phyloP scores from a whole-genome alignment of 140 eudicot species.

The Oenanthe javanica region DNA sequence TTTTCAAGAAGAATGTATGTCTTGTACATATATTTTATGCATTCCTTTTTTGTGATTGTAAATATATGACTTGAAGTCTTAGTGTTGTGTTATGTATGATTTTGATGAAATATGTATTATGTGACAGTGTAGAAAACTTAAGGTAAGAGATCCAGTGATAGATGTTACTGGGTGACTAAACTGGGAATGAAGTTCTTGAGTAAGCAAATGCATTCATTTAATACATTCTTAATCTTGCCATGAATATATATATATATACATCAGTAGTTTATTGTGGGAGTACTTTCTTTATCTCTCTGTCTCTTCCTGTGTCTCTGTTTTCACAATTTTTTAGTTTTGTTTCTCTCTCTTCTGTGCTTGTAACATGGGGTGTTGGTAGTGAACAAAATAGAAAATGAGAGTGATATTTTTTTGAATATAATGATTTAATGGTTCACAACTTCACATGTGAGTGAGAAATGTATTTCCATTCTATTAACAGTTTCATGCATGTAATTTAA shows the following conservation, averaged over 20 bases:
- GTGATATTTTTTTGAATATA: not conserved
- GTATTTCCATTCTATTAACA: not conserved
- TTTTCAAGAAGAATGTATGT: too few relatives aligned
- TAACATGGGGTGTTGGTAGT: constrained; percentile 12
- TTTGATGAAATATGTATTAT: not conserved
- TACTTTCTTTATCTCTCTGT: not conserved
- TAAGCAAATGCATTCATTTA: constrained; percentile 1
- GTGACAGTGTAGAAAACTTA: not conserved
- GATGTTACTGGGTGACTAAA: not conserved
- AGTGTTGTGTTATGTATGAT: too few relatives aligned
- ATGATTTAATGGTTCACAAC: not conserved
- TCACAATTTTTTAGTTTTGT: not conserved
- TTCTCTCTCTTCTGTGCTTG: constrained; percentile 9
- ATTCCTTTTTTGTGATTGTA: too few relatives aligned
- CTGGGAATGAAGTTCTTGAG: not conserved
- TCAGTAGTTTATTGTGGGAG: not conserved
- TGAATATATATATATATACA: not conserved
- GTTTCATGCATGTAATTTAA: not conserved
- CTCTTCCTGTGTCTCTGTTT: not conserved
- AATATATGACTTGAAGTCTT: not conserved
- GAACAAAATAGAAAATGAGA: too few relatives aligned
- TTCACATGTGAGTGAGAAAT: constrained; percentile 2
- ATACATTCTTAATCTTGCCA: not conserved
- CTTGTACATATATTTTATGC: not conserved
- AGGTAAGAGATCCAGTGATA: too few relatives aligned